Base-by-base conservation (phyloP, 768 basidiomycete species). In the Tylopilus balloui region DNA sequence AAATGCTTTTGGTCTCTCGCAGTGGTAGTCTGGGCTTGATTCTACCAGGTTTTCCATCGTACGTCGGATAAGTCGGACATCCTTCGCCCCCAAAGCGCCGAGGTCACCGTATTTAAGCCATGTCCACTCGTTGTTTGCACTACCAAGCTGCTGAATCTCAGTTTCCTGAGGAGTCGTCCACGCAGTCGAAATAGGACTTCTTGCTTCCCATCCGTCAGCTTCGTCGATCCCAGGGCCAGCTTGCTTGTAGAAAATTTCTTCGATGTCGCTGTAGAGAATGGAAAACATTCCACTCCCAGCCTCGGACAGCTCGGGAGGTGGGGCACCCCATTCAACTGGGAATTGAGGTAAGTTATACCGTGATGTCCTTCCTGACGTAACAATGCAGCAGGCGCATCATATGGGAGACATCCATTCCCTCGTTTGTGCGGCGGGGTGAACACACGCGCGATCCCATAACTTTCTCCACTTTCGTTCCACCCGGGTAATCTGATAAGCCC, bases 341-440 rank as follows among this genome's bases (percentile, higher is more conserved):
- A 70, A 73, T 42, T 45, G 42, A 9, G 58, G 69, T 54, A 69
- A 70, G 56, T 53, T 39, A 41, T 45, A n/a, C 61, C 61, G 23
- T 58, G 58, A 3, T 53, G 43, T 42, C 48, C 55, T 24, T 12
- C 70, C 67, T 6, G 75, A 76, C 31, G 78, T 63, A 12, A 79
- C 75, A 78, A 57, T 86, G 83, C 29, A 86, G 47, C 20, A 86
- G 71, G 13, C 74, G 69, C 81, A 84, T 81, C 81, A 84, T 81
- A 51, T 81, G 78, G 11, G 62, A 59, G 10, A 77, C 81, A 84
- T 17, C 84, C 82, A 45, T 75, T 75, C 11, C 73, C 66, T 45
- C 80, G 73, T 17, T 80, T 70, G 25, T 56, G 47, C 0, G 70
- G 60, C 14, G 78, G 77, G 6, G 81, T 83, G 60, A 73, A 85